phyloP scores from a whole-genome alignment of 1,284 basidiomycete species.

The Tilletia indica region DNA sequence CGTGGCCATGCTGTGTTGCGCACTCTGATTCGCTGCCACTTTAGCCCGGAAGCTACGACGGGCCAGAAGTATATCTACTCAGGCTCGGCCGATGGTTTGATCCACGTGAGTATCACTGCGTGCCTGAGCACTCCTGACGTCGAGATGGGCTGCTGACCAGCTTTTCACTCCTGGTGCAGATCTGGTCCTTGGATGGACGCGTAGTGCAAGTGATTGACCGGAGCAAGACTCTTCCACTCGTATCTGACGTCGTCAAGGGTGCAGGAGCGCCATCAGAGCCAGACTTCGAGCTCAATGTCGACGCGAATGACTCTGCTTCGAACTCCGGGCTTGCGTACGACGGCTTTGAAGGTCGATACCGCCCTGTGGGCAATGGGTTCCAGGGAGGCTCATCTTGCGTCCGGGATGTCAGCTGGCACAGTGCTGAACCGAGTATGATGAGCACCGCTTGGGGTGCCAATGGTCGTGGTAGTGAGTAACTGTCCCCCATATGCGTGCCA shows the following conservation, averaged over 20 bases:
- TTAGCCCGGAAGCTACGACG: constrained; percentile 86
- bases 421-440: constrained; percentile 83
- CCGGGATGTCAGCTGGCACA: constrained; percentile 89
- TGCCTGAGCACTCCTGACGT: no score
- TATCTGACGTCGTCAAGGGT: constrained; percentile 42
- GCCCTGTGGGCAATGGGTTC: neutral
- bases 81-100: constrained; percentile 73
- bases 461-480: constrained; percentile 35
- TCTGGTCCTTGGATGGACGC: constrained; percentile 89
- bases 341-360: constrained; percentile 20
- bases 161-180: constrained; percentile 60
- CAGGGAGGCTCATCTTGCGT: constrained; percentile 58
- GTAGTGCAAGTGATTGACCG: constrained; percentile 82
- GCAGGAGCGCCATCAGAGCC: constrained; percentile 44
- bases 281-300: constrained; percentile 23
- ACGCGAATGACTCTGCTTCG: constrained; percentile 12
- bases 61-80: constrained; percentile 91
- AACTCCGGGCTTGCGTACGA: constrained; percentile 19
- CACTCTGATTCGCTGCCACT: constrained; percentile 93
- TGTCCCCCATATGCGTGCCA: neutral
- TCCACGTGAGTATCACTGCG: constrained; percentile 28
- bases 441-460: constrained; percentile 75
- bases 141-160: constrained; percentile 26
- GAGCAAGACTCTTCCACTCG: constrained; percentile 70
- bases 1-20: constrained; percentile 85